Evolutionary conservation across 768 basidiomycete genomes (phyloP).

Genomic region (Boletus pseudopeckii): DNA sequence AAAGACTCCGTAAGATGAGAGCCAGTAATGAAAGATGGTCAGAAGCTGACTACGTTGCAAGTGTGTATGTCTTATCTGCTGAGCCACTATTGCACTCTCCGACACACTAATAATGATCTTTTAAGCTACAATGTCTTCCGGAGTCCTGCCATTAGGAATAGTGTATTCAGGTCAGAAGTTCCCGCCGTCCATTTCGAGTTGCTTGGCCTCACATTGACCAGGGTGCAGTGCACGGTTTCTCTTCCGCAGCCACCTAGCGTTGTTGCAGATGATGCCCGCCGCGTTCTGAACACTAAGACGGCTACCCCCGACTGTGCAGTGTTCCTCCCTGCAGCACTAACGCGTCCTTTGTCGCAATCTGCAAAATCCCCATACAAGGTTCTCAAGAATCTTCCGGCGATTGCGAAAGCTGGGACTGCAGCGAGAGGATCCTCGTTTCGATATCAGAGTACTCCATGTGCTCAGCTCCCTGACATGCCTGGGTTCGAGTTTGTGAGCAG

Average conservation of each 20-base stretch:
- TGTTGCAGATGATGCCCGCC: constrained; percentile 28
- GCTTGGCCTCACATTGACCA: constrained; percentile 19
- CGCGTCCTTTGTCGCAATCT: constrained; percentile 42
- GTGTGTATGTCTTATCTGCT: constrained; percentile 39
- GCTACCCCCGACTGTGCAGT: constrained; percentile 49
- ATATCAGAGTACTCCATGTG: constrained; percentile 49
- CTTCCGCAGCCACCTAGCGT: constrained; percentile 43
- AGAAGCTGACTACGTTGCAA: constrained; percentile 54
- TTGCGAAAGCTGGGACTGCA: constrained; percentile 35
- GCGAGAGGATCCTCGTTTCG: constrained; percentile 46
- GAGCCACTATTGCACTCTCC: background rate
- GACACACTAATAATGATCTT: background rate
- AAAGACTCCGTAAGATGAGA: constrained; percentile 42
- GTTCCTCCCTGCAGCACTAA: constrained; percentile 39
- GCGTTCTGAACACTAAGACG: constrained; percentile 45
- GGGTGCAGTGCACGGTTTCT: constrained; percentile 46
- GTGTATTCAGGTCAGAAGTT: constrained; percentile 40
- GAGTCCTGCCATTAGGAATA: constrained; percentile 40
- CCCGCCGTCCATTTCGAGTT: background rate
- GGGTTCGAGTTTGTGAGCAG: constrained; percentile 54
- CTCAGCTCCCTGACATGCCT: constrained; percentile 42
- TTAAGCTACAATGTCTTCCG: constrained; percentile 49
- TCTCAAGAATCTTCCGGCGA: constrained; percentile 39
- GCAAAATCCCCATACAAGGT: constrained; percentile 46
- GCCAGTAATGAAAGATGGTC: constrained; percentile 45